These are phyloP conservation scores for Alternaria gansuensis DNA, from an alignment of 2,329 filamentous ascomycete species.

Conservation along the genomic window DNA sequence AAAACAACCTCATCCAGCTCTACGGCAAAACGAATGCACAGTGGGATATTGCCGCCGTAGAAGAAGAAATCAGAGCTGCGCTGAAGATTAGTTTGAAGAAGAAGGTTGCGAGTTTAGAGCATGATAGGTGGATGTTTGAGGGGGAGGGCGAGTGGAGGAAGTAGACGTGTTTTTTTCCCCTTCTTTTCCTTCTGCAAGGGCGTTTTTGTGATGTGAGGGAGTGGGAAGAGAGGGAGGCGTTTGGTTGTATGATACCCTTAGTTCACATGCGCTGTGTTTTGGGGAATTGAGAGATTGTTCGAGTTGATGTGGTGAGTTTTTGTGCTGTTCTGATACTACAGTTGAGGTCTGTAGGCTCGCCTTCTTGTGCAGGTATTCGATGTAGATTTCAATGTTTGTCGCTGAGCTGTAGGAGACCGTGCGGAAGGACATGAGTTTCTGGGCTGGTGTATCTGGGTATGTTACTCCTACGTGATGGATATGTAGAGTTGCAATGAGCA, in stretches of 20 bases:
- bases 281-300: neutral
- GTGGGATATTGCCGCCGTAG: slow-evolving; percentile 38
- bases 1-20: slow-evolving; percentile 46
- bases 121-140: slow-evolving; percentile 94
- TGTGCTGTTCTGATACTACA: neutral
- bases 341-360: neutral
- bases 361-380: neutral
- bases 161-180: neutral
- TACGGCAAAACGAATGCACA: slow-evolving; percentile 45
- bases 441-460: too few species aligned
- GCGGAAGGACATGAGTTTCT: too few species aligned
- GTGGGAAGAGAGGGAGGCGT: neutral
- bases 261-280: neutral
- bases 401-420: too few species aligned
- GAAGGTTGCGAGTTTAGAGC: slow-evolving; percentile 76
- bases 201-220: neutral
- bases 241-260: slow-evolving; percentile 11
- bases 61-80: slow-evolving; percentile 57
- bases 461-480: neutral
- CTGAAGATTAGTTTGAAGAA: slow-evolving; percentile 72
- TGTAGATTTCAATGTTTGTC: neutral
- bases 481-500: too few species aligned
- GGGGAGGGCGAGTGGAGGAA: slow-evolving; percentile 58
- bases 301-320: neutral
- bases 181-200: too few species aligned